phyloP scores from a whole-genome alignment of 768 basidiomycete genomes.

The Russula sp. region DNA sequence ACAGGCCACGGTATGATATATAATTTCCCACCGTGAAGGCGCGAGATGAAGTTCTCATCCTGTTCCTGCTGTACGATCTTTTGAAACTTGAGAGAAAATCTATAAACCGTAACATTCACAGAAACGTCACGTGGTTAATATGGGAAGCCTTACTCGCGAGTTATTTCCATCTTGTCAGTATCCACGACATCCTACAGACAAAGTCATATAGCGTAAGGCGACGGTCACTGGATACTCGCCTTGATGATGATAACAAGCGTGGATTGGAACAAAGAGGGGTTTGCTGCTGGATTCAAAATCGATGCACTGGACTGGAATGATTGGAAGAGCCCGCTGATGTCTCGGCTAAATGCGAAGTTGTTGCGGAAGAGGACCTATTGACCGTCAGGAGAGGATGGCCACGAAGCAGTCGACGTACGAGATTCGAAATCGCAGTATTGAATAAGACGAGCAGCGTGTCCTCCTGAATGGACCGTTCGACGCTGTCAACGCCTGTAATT shows the following conservation, averaged over 20 bases:
- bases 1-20: constrained; percentile 63
- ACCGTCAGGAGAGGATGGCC: background rate
- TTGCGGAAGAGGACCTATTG: constrained; percentile 56
- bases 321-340: constrained; percentile 55
- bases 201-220: background rate
- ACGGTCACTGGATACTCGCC: constrained; percentile 28
- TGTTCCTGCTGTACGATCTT: constrained; percentile 58
- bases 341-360: constrained; percentile 56
- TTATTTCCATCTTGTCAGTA: constrained; percentile 52
- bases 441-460: constrained; percentile 58
- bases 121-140: background rate
- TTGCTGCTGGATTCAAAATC: constrained; percentile 52
- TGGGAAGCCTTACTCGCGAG: constrained; percentile 41
- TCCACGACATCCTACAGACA: constrained; percentile 53
- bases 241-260: constrained; percentile 62
- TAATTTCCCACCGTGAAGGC: constrained; percentile 48
- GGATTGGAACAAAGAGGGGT: constrained; percentile 55
- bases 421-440: constrained; percentile 59
- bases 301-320: constrained; percentile 55
- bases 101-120: constrained; percentile 23
- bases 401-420: constrained; percentile 32
- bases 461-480: constrained; percentile 58
- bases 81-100: constrained; percentile 52
- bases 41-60: constrained; percentile 56
- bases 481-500: constrained; percentile 49